phyloP scores from a whole-genome alignment of 2,329 filamentous ascomycete genomes.

The Paramyrothecium sp. region DNA sequence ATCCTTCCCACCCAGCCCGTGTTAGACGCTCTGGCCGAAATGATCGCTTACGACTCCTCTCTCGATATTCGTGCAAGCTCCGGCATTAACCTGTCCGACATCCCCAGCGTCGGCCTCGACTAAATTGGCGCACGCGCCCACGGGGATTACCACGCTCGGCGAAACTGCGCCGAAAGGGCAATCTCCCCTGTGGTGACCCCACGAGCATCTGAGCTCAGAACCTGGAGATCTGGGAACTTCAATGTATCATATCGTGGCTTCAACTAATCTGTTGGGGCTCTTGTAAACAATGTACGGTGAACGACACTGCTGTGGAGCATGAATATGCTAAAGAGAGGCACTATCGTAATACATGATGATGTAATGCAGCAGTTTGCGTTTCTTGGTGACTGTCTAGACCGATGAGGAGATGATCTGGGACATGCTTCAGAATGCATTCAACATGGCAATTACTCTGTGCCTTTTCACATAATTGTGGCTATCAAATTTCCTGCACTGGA shows the following conservation, averaged over 20 bases:
- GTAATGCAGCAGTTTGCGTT: neutral
- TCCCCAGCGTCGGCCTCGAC: conserved; percentile 54
- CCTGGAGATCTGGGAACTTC: conserved; percentile 27
- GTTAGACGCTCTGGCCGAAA: conserved; percentile 93
- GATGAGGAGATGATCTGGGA: neutral
- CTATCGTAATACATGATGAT: conserved; percentile 27
- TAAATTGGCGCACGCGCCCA: conserved; percentile 29
- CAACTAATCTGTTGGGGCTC: conserved; percentile 35
- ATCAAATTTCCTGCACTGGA: conserved; percentile 9
- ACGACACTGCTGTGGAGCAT: conserved; percentile 24
- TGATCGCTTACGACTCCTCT: conserved; percentile 88
- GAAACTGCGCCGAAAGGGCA: neutral
- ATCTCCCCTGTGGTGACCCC: neutral
- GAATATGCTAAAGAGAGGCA: conserved; percentile 7
- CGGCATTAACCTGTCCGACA: conserved; percentile 43
- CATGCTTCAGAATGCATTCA: neutral
- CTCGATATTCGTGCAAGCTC: conserved; percentile 55
- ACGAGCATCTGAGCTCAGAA: neutral
- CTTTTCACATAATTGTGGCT: conserved; percentile 8
- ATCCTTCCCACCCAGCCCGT: conserved; percentile 60
- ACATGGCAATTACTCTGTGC: neutral
- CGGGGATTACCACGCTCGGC: neutral
- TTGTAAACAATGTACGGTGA: conserved; percentile 39
- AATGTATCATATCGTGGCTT: conserved; percentile 41
- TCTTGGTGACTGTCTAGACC: no score